Evolutionary conservation across 352 stramenopile genomes (phyloP).

Genomic region (Globisporangium paddicum): DNA sequence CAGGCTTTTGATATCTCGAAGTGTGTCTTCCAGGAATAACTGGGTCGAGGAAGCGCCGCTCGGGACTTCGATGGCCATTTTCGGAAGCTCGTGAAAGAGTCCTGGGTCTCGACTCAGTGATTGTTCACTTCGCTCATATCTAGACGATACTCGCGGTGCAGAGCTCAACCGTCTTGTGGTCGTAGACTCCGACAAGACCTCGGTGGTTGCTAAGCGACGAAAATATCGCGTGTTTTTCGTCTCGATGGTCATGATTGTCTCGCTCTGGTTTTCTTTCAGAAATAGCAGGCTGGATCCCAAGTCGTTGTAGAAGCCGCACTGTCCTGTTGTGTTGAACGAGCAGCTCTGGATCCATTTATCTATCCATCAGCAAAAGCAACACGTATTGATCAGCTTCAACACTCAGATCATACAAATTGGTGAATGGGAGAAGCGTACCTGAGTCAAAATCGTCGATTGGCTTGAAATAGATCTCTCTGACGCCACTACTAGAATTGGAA

Average conservation of each 20-base stretch:
- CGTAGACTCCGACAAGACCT: neutral
- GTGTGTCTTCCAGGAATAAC: constrained; percentile 13
- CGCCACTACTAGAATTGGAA: constrained; percentile 7
- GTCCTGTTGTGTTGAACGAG: constrained; percentile 20
- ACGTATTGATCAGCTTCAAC: neutral
- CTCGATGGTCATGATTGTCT: constrained; percentile 11
- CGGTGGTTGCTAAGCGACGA: constrained; percentile 6
- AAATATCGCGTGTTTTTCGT: constrained; percentile 11
- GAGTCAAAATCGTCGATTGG: constrained; percentile 6
- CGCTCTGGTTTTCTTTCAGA: constrained; percentile 15
- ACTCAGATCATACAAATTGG: too few species aligned
- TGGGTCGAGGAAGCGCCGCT: neutral
- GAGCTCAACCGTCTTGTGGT: neutral
- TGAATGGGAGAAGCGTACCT: constrained; percentile 2
- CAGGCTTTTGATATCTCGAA: constrained; percentile 11
- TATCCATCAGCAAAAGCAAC: neutral
- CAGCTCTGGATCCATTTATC: constrained; percentile 12
- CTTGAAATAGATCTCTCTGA: constrained; percentile 22
- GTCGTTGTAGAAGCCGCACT: constrained; percentile 30
- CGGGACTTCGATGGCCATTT: neutral
- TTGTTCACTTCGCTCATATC: neutral
- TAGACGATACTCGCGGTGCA: neutral
- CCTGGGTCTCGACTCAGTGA: neutral
- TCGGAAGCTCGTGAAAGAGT: neutral
- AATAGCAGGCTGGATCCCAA: constrained; percentile 21